Evolutionary conservation across 2,329 filamentous ascomycete species (phyloP).

Genomic region (Paracoccidioides brasiliensis): DNA sequence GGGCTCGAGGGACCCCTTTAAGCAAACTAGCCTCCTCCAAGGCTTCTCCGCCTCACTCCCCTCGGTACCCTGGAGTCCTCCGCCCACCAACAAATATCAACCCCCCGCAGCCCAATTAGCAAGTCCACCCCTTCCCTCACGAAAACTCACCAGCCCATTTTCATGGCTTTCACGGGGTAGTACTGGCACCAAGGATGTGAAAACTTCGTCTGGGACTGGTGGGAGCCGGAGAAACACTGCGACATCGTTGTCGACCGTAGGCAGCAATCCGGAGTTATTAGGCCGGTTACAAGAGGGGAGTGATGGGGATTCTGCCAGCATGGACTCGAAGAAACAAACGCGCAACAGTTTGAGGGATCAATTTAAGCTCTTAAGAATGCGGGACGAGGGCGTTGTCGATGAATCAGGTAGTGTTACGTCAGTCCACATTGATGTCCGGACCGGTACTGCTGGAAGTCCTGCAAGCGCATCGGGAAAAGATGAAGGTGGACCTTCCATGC

Average conservation of each 20-base stretch:
- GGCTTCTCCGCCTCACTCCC: slow-evolving; percentile 62
- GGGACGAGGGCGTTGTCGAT: slow-evolving; percentile 54
- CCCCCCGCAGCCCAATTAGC: slow-evolving; percentile 25
- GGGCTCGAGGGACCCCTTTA: slow-evolving; percentile 23
- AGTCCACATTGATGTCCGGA: slow-evolving; percentile 29
- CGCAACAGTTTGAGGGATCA: slow-evolving; percentile 61
- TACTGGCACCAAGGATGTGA: slow-evolving; percentile 40
- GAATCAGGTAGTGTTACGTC: slow-evolving; percentile 41
- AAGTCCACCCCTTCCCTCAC: slow-evolving; percentile 28
- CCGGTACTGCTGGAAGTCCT: slow-evolving; percentile 36
- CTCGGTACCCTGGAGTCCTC: slow-evolving; percentile 57
- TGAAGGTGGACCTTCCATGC: slow-evolving; percentile 25
- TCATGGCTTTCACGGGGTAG: slow-evolving; percentile 66
- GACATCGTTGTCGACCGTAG: slow-evolving; percentile 64
- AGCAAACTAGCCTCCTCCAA: slow-evolving; percentile 24
- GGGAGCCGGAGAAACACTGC: slow-evolving; percentile 56
- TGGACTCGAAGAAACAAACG: slow-evolving; percentile 35
- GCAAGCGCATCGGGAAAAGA: slow-evolving; percentile 35
- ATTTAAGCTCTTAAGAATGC: slow-evolving; percentile 63
- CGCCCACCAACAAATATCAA: slow-evolving; percentile 30
- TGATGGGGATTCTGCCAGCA: slow-evolving; percentile 41
- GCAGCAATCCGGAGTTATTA: slow-evolving; percentile 69
- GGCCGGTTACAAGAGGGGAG: slow-evolving; percentile 57
- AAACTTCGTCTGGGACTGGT: slow-evolving; percentile 42
- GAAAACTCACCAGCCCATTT: slow-evolving; percentile 81